These are phyloP conservation scores for Wallacemonas sp. DNA, from an alignment of 208 protist species.

Conservation along the genomic window DNA sequence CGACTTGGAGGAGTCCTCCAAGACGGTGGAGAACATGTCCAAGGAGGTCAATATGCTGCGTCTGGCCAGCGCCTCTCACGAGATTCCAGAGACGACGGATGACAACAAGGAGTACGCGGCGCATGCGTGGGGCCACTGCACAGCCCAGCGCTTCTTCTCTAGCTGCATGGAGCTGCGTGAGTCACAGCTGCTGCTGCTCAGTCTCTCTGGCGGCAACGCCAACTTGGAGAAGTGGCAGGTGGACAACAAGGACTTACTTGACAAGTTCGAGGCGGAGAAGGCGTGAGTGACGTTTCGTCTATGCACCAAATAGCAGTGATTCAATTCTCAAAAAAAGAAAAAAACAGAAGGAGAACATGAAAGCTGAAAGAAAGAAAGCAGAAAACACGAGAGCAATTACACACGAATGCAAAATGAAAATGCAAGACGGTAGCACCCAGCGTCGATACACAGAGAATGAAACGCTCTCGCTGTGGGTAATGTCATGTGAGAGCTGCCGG, in stretches of 20 bases:
- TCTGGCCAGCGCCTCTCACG: constrained; percentile 19
- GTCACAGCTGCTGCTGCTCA: constrained; percentile 41
- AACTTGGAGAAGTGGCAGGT: constrained; percentile 51
- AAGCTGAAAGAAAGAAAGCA: background rate
- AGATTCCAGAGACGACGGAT: constrained; percentile 41
- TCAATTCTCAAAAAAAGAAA: background rate
- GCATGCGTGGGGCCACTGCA: constrained; percentile 64
- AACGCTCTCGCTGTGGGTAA: too few relatives aligned
- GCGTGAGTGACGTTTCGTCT: background rate
- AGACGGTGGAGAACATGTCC: constrained; percentile 42
- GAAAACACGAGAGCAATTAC: background rate
- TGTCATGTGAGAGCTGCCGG: too few relatives aligned
- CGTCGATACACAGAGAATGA: too few relatives aligned
- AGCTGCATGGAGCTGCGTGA: constrained; percentile 71
- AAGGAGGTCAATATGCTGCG: constrained; percentile 48
- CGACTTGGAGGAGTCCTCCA: constrained; percentile 25
- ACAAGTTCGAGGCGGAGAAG: constrained; percentile 31
- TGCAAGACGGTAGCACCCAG: too few relatives aligned
- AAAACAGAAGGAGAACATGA: constrained; percentile 3
- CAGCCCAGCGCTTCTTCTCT: constrained; percentile 77
- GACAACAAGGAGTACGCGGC: constrained; percentile 60
- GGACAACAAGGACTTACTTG: constrained; percentile 26
- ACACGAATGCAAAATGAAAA: too few relatives aligned
- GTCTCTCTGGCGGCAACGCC: constrained; percentile 32
- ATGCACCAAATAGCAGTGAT: too few relatives aligned